Conservation (phyloP, 768 basidiomycete species). For the Lepiota venenata region DNA sequence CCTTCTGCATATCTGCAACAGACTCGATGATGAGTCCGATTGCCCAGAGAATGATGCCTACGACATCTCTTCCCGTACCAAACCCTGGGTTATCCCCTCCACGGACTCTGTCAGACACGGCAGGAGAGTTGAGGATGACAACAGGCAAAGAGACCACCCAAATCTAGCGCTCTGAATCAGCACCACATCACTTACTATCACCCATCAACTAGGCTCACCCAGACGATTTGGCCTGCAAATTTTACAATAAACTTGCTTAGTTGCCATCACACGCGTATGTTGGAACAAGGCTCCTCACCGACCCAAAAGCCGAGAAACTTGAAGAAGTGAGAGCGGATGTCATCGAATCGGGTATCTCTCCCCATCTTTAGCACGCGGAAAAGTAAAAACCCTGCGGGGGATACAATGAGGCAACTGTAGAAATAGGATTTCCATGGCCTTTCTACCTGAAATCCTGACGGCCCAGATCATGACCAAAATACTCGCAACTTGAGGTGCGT, state of each 20-base stretch:
- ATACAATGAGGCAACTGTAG: not conserved
- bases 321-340: slow-evolving; percentile 62
- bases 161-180: slow-evolving; percentile 62
- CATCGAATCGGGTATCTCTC: slow-evolving; percentile 64
- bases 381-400: slow-evolving; percentile 50
- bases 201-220: slow-evolving; percentile 7
- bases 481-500: slow-evolving; percentile 33
- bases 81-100: slow-evolving; percentile 53
- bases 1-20: slow-evolving; percentile 58
- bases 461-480: slow-evolving; percentile 71
- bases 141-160: slow-evolving; percentile 64
- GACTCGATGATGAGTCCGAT: slow-evolving; percentile 57
- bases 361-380: slow-evolving; percentile 70
- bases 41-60: slow-evolving; percentile 58
- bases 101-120: slow-evolving; percentile 42
- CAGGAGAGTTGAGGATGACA: slow-evolving; percentile 65
- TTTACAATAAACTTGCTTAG: too few relatives aligned
- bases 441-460: slow-evolving; percentile 46
- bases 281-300: not conserved
- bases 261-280: not conserved
- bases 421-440: not conserved
- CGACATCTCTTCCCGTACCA: slow-evolving; percentile 61
- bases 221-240: slow-evolving; percentile 12
- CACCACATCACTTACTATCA: slow-evolving; percentile 2
- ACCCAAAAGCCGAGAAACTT: slow-evolving; percentile 49